Base-by-base conservation (phyloP, 768 basidiomycete genomes). In the Tulasnella sp. region DNA sequence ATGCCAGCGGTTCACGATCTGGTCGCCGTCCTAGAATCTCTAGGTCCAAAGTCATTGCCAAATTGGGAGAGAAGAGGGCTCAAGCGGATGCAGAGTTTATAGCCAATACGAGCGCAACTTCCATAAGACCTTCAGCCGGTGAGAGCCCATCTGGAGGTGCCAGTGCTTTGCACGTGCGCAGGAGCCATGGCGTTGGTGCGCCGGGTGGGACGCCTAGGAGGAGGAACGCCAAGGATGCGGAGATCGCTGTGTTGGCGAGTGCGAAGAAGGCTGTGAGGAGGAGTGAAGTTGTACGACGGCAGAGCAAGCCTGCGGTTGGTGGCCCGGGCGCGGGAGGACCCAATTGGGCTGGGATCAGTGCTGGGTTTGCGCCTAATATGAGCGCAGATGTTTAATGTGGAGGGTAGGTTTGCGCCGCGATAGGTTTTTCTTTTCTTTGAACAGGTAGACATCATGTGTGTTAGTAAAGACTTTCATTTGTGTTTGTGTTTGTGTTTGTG, bases 1-100 rank as follows among this genome's bases (percentile, higher is more conserved):
- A 8, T 8, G 27, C 41, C 19, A 48, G 27, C 41, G 41, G 4
- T 29, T 56, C 23, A 26, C 55, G 41, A n/a, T 29, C 42, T 4
- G 29, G 30, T n/a, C 49, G 61, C 11, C 45, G 62, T 15, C 62
- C 62, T 11, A 47, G 51, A 9, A 63, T 63, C 42, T 63, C 63
- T 13, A 30, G 62, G 23, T 44, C 60, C 17, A 63, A 54, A 43
- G 62, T 63, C 11, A 63, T 63, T 26, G 62, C 62, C 7, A 63
- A 54, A n/a, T 49, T 63, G 51, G 62, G 44, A 13, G 61, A 51
- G 30, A 51, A 63, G 38, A 49, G 62, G 23, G 51, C 50, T 30
- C 19, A 21, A 8, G 59, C 45, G 3, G 58, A 50, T 21, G 58
- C 47, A 2, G 58, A 30, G n/a, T 27, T 43, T 17, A 21, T 48